Evolutionary conservation across 768 basidiomycete species (phyloP).

Genomic region (Lentinula guzmanii): DNA sequence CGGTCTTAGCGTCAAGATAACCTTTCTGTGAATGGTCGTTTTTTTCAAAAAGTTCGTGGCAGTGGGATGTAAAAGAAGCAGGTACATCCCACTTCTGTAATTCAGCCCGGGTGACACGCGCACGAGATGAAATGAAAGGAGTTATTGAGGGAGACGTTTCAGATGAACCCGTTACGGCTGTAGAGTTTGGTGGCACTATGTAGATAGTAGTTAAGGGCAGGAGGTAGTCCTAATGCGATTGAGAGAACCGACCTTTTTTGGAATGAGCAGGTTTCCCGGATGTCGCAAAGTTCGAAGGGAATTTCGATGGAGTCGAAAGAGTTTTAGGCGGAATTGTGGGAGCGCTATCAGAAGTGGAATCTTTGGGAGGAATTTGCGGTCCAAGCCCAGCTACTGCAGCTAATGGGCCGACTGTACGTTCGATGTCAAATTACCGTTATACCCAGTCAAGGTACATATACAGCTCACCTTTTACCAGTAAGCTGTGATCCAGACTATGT

Average conservation of each 20-base stretch:
- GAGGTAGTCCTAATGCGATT: neutral
- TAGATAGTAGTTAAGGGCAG: too few relatives aligned
- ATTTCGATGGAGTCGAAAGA: neutral
- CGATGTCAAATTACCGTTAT: neutral
- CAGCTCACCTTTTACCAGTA: conserved; percentile 41
- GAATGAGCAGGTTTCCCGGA: conserved; percentile 26
- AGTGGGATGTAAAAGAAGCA: neutral
- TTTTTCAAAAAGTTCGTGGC: neutral
- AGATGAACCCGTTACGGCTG: neutral
- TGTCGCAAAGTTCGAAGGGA: neutral
- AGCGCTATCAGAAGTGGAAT: conserved; percentile 18
- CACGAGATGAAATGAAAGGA: neutral
- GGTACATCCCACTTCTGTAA: conserved; percentile 1
- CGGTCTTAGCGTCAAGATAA: neutral
- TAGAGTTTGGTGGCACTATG: neutral
- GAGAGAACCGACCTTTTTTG: conserved; percentile 61
- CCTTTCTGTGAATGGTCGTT: neutral
- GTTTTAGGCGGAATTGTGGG: neutral
- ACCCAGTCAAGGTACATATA: neutral
- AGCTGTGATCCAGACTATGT: conserved; percentile 25
- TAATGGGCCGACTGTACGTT: conserved; percentile 45
- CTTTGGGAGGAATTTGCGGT: conserved; percentile 7
- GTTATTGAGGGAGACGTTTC: neutral
- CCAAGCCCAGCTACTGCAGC: conserved; percentile 26
- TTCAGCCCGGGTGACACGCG: neutral